These are phyloP conservation scores for Collybiopsis confluens DNA, from an alignment of 768 basidiomycete genomes.

Conservation along the genomic window DNA sequence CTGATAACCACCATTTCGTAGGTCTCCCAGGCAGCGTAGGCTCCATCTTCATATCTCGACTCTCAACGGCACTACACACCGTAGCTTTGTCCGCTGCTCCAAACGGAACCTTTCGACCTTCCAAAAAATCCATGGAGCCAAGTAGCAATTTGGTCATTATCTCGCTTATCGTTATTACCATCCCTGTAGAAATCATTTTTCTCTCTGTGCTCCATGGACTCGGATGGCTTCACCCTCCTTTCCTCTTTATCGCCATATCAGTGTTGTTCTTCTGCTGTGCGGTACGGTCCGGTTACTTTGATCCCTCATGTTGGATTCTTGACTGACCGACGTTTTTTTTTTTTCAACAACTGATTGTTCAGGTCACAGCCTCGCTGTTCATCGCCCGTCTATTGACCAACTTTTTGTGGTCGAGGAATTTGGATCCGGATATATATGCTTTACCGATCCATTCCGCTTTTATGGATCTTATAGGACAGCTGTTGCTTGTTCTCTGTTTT, in stretches of 20 bases:
- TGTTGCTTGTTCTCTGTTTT: constrained; percentile 75
- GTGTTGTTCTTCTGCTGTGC: constrained; percentile 71
- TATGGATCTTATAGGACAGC: constrained; percentile 81
- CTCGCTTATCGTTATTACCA: constrained; percentile 68
- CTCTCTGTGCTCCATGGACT: constrained; percentile 57
- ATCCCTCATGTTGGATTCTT: background rate
- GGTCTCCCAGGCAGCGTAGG: constrained; percentile 88
- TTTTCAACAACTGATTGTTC: too few relatives aligned
- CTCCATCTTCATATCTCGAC: constrained; percentile 84
- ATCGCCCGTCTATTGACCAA: constrained; percentile 65
- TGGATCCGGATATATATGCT: constrained; percentile 91
- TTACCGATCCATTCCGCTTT: constrained; percentile 89
- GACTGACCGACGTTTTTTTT: background rate
- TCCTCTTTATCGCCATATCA: constrained; percentile 65
- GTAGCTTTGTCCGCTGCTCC: constrained; percentile 35
- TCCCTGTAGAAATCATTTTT: constrained; percentile 81
- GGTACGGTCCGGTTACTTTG: constrained; percentile 41
- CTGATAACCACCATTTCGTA: constrained; percentile 22
- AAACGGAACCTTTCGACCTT: background rate
- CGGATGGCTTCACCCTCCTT: constrained; percentile 75
- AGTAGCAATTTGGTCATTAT: constrained; percentile 53
- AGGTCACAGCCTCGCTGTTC: constrained; percentile 70
- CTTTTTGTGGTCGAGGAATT: constrained; percentile 70
- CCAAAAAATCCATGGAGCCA: constrained; percentile 21
- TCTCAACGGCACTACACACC: constrained; percentile 85